Base-by-base conservation (phyloP, 1,284 basidiomycete genomes). In the Ceratobasidium sp. region DNA sequence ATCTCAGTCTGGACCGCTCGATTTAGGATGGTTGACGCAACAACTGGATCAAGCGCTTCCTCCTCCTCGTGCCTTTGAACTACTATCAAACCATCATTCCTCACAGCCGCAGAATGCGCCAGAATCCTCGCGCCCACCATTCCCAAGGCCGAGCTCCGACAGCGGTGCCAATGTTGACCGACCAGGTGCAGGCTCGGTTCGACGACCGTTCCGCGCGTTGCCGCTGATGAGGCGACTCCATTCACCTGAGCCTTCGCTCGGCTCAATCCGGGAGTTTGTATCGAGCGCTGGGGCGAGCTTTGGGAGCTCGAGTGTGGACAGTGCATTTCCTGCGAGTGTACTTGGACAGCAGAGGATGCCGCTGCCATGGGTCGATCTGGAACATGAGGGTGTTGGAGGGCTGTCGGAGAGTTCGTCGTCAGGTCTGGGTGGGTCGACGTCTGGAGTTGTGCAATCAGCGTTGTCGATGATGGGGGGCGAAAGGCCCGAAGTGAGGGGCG, bases 301-400 rank as follows among this genome's bases (percentile, higher is more conserved):
- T 36, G 66, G 66, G 44, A 71, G 66, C 44, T 54, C 53, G 41
- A 71, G 66, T 54, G 66, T 71, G 33, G 66, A 71, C 29, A 57
- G 53, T 17, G 66, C 66, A 8, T 47, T 71, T n/a, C 66, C 66
- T 8, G 19, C 53, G 7, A 59, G 54, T n/a, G 24, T 22, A 9
- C 11, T 22, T 48, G 66, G 33, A 44, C 22, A 31, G 22, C 24
- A 27, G 15, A 33, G 66, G 17, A 36, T 56, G 36, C 66, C 66
- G 54, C 31, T 71, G 41, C 66, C 66, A 17, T 59, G 54, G 66
- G 66, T 71, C 8, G 66, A 71, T 47, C 45, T 71, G 19, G 66
- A 71, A 44, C 19, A 27, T 5, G 66, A 71, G 51, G 31, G 29
- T 36, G 56, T 29, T 29, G 31, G 22, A 2, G 48, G 63, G 27